These are phyloP conservation scores for Stellera chamaejasme DNA, from an alignment of 345 rosid genomes.

Conservation along the genomic window DNA sequence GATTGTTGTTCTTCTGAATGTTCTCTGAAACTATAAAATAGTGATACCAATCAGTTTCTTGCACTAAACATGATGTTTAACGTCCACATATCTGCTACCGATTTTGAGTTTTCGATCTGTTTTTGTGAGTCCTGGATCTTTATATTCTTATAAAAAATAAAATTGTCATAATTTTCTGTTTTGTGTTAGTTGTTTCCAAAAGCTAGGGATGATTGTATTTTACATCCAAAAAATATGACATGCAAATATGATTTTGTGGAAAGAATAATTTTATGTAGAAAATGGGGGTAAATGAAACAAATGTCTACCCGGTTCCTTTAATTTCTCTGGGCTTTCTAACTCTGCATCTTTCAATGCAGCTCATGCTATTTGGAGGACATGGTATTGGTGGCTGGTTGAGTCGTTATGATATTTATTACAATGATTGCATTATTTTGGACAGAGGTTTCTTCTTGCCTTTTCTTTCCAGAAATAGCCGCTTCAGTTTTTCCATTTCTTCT, in stretches of 20 bases:
- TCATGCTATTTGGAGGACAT: conserved; percentile 94
- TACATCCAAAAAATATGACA: too few relatives aligned
- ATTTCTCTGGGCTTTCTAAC: not conserved
- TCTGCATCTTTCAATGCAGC: conserved; percentile 36
- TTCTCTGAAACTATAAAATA: not conserved
- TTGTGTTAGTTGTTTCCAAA: too few relatives aligned
- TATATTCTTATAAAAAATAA: too few relatives aligned
- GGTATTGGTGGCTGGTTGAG: conserved; percentile 99
- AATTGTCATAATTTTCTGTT: too few relatives aligned
- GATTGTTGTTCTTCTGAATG: conserved; percentile 1
- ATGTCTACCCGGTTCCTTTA: not conserved
- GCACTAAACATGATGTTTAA: too few relatives aligned
- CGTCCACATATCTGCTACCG: not conserved
- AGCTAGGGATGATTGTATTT: too few relatives aligned
- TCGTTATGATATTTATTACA: conserved; percentile 89
- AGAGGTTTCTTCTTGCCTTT: conserved; percentile 37
- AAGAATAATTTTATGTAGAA: too few relatives aligned
- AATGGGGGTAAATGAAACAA: too few relatives aligned
- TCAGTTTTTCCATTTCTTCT: not conserved
- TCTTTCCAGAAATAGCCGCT: not conserved
- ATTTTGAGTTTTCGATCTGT: not conserved
- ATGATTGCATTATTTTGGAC: conserved; percentile 80
- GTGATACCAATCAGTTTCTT: not conserved
- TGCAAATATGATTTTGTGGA: too few relatives aligned
- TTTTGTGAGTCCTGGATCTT: too few relatives aligned